These are phyloP conservation scores for Didymellaceae sp. DNA, from an alignment of 2,329 filamentous ascomycete genomes.

Conservation along the genomic window DNA sequence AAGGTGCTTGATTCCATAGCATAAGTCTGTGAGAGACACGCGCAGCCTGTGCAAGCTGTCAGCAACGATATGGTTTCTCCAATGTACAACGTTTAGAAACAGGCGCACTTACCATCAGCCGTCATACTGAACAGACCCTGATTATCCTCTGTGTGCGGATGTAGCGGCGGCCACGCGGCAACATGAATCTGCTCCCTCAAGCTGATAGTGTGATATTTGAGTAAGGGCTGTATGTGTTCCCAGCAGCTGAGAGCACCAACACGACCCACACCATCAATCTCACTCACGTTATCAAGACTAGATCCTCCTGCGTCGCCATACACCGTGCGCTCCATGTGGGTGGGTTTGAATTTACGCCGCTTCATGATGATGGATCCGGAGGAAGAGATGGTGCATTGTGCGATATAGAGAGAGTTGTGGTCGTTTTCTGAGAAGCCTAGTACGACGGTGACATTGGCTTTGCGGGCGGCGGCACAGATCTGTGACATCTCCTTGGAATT, in stretches of 20 bases:
- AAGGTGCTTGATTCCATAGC: constrained; percentile 64
- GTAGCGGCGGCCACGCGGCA: constrained; percentile 51
- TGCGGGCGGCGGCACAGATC: constrained; percentile 48
- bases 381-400: constrained; percentile 47
- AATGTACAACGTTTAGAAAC: not conserved
- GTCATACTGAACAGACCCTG: constrained; percentile 48
- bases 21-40: constrained; percentile 59
- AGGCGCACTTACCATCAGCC: constrained; percentile 35
- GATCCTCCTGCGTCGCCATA: constrained; percentile 50
- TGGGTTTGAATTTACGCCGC: constrained; percentile 52
- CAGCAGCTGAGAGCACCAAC: constrained; percentile 47
- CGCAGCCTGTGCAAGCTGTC: constrained; percentile 8
- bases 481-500: constrained; percentile 53
- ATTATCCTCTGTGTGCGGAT: constrained; percentile 35
- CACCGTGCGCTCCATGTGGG: constrained; percentile 53
- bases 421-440: constrained; percentile 51
- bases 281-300: constrained; percentile 45
- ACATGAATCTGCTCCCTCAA: constrained; percentile 51
- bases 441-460: constrained; percentile 45
- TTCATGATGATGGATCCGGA: constrained; percentile 46
- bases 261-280: constrained; percentile 38
- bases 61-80: not conserved
- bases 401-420: constrained; percentile 49
- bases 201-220: constrained; percentile 52
- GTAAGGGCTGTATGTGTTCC: constrained; percentile 52